A percentile compares a stretch with the other conserved stretches of the same genome.
phyloP scores from a whole-genome alignment of 2,329 filamentous ascomycete genomes.

The Lasiodiplodia gonubiensis region DNA sequence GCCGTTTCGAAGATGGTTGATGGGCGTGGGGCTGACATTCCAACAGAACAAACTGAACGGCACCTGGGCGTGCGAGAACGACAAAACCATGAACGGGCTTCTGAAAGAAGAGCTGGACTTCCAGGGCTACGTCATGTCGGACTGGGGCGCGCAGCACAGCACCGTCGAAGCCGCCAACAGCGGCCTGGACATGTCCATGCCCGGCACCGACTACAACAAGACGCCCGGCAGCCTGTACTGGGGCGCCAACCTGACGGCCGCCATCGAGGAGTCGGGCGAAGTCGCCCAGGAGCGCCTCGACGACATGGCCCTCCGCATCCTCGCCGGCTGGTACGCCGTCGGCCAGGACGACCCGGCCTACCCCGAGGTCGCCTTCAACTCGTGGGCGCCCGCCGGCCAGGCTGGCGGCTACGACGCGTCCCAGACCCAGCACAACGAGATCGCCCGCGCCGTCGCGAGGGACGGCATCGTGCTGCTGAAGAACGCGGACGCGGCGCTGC shows the following conservation, averaged over 20 bases:
- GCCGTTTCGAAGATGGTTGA: slow-evolving; percentile 46
- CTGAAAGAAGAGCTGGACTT: slow-evolving; percentile 60
- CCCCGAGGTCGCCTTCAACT: slow-evolving; percentile 52
- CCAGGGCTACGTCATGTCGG: slow-evolving; percentile 48
- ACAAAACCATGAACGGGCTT: slow-evolving; percentile 54
- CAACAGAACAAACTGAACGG: slow-evolving; percentile 53
- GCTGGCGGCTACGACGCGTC: slow-evolving; percentile 38
- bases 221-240: slow-evolving; percentile 68
- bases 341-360: slow-evolving; percentile 53
- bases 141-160: slow-evolving; percentile 50
- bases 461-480: slow-evolving; percentile 57
- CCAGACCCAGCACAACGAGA: slow-evolving; percentile 48
- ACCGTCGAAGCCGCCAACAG: slow-evolving; percentile 52
- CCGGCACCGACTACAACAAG: slow-evolving; percentile 44
- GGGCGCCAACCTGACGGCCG: slow-evolving; percentile 74
- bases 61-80: slow-evolving; percentile 59
- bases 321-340: slow-evolving; percentile 57
- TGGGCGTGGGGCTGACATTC: too few species aligned
- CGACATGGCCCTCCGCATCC: slow-evolving; percentile 71
- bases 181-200: slow-evolving; percentile 59
- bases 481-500: slow-evolving; percentile 73
- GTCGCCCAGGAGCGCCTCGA: slow-evolving; percentile 85
- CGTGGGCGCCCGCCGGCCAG: slow-evolving; percentile 31
- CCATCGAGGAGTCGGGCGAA: slow-evolving; percentile 84
- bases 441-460: slow-evolving; percentile 50